Conservation (phyloP, 129 eudicot genomes). For the Pulicaria dysenterica region DNA sequence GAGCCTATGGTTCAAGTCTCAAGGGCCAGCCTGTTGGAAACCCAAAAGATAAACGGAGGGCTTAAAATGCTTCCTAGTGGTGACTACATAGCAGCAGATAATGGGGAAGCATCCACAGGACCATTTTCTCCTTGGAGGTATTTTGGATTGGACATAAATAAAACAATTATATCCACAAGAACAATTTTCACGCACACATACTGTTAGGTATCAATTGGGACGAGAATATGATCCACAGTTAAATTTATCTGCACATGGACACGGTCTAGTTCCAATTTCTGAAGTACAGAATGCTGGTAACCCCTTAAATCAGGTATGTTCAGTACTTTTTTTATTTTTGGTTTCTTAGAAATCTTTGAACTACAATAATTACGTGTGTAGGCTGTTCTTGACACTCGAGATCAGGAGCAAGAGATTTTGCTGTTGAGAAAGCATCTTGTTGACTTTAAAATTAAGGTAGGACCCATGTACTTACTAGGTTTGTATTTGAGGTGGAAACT, state of each 20-base stretch:
- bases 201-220: constrained; percentile 53
- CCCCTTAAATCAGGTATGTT: constrained; percentile 61
- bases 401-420: constrained; percentile 75
- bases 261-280: constrained; percentile 51
- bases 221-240: constrained; percentile 50
- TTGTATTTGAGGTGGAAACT: neutral
- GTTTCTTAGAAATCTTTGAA: neutral
- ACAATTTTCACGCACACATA: neutral
- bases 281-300: constrained; percentile 48
- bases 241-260: constrained; percentile 45
- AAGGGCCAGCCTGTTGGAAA: constrained; percentile 38
- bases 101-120: constrained; percentile 48
- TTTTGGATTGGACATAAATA: constrained; percentile 2
- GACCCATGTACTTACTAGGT: constrained; percentile 7
- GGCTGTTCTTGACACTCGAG: constrained; percentile 62
- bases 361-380: constrained; percentile 11
- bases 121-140: constrained; percentile 68
- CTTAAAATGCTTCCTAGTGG: constrained; percentile 37
- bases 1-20: constrained; percentile 29
- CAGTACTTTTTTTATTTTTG: neutral
- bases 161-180: neutral
- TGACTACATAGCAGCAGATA: constrained; percentile 35
- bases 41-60: constrained; percentile 43
- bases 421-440: constrained; percentile 70
- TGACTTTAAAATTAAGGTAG: constrained; percentile 78